Percentiles rank a stretch among this genome's conserved stretches.
Conservation (phyloP, 1,284 basidiomycete genomes). For the Ceratobasidium papillatum region DNA sequence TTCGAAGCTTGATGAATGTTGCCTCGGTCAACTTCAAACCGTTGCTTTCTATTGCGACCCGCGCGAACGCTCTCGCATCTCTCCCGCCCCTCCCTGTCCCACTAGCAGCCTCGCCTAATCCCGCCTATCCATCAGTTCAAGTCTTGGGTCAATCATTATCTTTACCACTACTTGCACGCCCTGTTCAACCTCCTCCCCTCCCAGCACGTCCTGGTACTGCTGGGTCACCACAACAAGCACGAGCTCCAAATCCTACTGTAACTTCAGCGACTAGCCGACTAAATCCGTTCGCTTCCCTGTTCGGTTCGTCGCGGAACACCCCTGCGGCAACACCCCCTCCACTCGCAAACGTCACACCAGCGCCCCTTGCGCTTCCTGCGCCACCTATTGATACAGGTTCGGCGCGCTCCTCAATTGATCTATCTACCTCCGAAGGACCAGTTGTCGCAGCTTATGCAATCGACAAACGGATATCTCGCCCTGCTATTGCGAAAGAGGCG, state of each 20-base stretch:
- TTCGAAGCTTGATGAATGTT: slow-evolving; percentile 71
- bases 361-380: slow-evolving; percentile 47
- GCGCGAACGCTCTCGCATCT: slow-evolving; percentile 60
- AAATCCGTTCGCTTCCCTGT: slow-evolving; percentile 73
- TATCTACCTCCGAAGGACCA: slow-evolving; percentile 43
- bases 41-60: slow-evolving; percentile 63
- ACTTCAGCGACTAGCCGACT: slow-evolving; percentile 52
- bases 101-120: slow-evolving; percentile 48
- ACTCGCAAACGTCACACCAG: slow-evolving; percentile 44
- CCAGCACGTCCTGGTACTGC: slow-evolving; percentile 62
- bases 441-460: slow-evolving; percentile 68
- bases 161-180: slow-evolving; percentile 73
- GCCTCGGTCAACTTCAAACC: slow-evolving; percentile 68
- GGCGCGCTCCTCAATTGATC: slow-evolving; percentile 44
- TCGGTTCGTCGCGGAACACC: slow-evolving; percentile 58
- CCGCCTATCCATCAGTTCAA: slow-evolving; percentile 63
- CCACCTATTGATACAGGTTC: slow-evolving; percentile 47
- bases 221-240: slow-evolving; percentile 18
- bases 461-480: slow-evolving; percentile 60
- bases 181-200: slow-evolving; percentile 53
- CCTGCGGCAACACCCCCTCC: slow-evolving; percentile 50
- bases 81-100: slow-evolving; percentile 60
- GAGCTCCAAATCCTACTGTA: slow-evolving; percentile 44
- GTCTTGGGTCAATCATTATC: slow-evolving; percentile 61
- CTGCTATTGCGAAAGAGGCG: slow-evolving; percentile 67